Evolutionary conservation across 805 yeast species (phyloP).

Genomic region (Metschnikowia lachancei): DNA sequence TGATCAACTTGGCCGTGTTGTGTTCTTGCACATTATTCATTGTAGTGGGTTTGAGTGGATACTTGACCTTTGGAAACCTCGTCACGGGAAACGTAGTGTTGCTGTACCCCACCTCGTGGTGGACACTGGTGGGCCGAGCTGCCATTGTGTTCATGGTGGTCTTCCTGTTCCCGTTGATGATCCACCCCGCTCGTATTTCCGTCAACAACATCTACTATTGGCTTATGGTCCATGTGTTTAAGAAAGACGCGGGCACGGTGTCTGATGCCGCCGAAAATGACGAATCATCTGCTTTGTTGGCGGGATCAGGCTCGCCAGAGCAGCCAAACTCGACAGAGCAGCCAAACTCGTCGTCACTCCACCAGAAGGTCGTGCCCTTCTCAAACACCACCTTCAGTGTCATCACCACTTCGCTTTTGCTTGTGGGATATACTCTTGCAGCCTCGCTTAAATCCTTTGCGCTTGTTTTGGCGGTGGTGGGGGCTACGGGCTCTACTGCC

Average conservation of each 20-base stretch:
- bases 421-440: constrained; percentile 54
- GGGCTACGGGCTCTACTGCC: constrained; percentile 80
- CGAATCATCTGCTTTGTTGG: constrained; percentile 15
- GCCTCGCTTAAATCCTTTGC: constrained; percentile 62
- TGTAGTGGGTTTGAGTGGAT: constrained; percentile 77
- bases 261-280: not conserved
- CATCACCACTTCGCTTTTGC: constrained; percentile 48
- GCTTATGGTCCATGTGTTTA: constrained; percentile 23
- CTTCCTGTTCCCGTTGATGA: constrained; percentile 83
- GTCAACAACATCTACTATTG: constrained; percentile 67
- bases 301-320: not conserved
- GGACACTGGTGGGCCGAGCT: constrained; percentile 76
- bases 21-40: constrained; percentile 63
- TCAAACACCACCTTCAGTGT: constrained; percentile 45
- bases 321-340: not conserved
- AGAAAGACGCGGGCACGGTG: not conserved
- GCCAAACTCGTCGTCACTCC: not conserved
- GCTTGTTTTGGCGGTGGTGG: constrained; percentile 67
- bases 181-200: constrained; percentile 87
- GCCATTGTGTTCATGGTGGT: constrained; percentile 79
- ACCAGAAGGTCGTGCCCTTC: constrained; percentile 42
- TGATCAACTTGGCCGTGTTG: constrained; percentile 54
- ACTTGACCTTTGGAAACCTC: constrained; percentile 66
- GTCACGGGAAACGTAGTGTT: constrained; percentile 74
- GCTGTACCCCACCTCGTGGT: constrained; percentile 57